A percentile compares a stretch with the other conserved stretches of the same genome.
Evolutionary conservation across 2,329 filamentous ascomycete species (phyloP).

Genomic region (Calonectria ilicicola): DNA sequence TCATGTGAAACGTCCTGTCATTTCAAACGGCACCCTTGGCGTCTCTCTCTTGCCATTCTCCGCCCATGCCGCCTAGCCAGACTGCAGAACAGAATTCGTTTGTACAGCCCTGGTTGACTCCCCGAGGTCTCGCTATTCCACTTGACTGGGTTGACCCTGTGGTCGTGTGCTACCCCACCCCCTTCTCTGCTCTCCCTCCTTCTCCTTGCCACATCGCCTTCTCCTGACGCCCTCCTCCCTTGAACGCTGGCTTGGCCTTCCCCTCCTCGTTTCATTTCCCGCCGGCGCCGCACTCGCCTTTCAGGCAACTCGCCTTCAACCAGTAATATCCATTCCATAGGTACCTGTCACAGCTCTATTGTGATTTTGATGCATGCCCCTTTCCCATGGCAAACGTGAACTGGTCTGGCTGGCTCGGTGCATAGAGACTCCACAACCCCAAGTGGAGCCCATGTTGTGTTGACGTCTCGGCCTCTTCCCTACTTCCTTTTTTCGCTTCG

Average conservation of each 20-base stretch:
- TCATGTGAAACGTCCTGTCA: neutral
- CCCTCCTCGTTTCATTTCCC: slow-evolving; percentile 23
- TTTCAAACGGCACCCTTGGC: neutral
- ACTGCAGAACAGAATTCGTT: neutral
- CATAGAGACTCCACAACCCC: slow-evolving; percentile 11
- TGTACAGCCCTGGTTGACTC: slow-evolving; percentile 1
- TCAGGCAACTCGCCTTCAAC: neutral
- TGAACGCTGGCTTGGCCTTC: neutral
- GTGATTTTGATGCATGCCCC: neutral
- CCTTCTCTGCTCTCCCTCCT: neutral
- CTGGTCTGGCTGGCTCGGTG: neutral
- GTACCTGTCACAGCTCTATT: slow-evolving; percentile 2
- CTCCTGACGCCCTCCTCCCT: neutral
- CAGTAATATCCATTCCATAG: neutral
- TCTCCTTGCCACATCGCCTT: neutral
- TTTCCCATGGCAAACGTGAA: neutral
- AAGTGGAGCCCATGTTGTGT: slow-evolving; percentile 11
- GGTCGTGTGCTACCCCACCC: neutral
- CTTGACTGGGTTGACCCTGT: slow-evolving; percentile 10
- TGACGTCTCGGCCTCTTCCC: slow-evolving; percentile 6
- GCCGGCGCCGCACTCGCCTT: neutral
- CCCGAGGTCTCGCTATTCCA: slow-evolving; percentile 1
- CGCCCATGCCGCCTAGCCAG: neutral
- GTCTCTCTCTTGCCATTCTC: neutral
- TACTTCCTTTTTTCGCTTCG: neutral